These are phyloP conservation scores for Rhizopogon vinicolor DNA, from an alignment of 768 basidiomycete genomes.

Conservation along the genomic window DNA sequence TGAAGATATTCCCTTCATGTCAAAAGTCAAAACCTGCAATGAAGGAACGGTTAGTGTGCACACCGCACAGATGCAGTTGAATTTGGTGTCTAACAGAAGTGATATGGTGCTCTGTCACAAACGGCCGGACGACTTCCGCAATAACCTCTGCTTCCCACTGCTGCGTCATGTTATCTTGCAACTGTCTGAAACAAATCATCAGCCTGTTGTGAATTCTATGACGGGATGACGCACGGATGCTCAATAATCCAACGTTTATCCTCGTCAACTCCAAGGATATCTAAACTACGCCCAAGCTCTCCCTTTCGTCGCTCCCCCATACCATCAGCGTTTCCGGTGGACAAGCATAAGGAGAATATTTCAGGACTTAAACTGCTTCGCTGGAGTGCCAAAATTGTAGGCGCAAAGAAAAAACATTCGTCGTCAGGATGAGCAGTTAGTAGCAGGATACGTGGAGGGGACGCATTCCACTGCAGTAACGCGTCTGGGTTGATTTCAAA, in stretches of 20 bases:
- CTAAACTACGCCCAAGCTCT: slow-evolving; percentile 63
- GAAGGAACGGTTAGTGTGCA: slow-evolving; percentile 1
- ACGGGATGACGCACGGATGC: slow-evolving; percentile 53
- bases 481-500: slow-evolving; percentile 17
- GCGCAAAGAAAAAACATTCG: slow-evolving; percentile 92
- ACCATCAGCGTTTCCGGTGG: slow-evolving; percentile 76
- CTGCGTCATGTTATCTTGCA: slow-evolving; percentile 71
- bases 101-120: slow-evolving; percentile 55
- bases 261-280: slow-evolving; percentile 57
- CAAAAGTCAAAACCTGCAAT: slow-evolving; percentile 81
- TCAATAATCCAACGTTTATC: slow-evolving; percentile 59
- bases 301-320: slow-evolving; percentile 53
- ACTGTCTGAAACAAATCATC: slow-evolving; percentile 33
- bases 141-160: slow-evolving; percentile 62
- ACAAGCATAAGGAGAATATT: slow-evolving; percentile 68
- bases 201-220: slow-evolving; percentile 7
- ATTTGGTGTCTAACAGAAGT: slow-evolving; percentile 44
- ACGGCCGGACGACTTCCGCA: slow-evolving; percentile 52
- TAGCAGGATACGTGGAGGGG: slow-evolving; percentile 43
- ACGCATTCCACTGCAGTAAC: slow-evolving; percentile 7
- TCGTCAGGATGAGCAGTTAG: slow-evolving; percentile 95
- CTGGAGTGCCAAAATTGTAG: slow-evolving; percentile 62
- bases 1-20: slow-evolving; percentile 66
- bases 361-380: slow-evolving; percentile 20
- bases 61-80: slow-evolving; percentile 13